Conservation (phyloP, 305 asterid species). For the Solanum hybrid region DNA sequence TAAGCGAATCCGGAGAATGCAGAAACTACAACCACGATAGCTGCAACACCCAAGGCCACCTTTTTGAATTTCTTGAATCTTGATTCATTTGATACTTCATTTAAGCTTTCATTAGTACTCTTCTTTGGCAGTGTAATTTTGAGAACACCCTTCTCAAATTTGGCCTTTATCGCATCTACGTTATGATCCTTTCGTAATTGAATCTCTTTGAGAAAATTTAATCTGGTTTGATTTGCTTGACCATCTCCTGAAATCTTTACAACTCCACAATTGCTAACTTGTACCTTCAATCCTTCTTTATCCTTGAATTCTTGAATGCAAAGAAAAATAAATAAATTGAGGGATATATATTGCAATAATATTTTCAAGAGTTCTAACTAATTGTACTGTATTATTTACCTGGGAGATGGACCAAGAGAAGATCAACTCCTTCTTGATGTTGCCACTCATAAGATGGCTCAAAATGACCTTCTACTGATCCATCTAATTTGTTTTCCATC, state of each 20-base stretch:
- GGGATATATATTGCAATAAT: background rate
- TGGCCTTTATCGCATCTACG: background rate
- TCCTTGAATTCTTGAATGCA: background rate
- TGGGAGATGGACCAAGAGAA: constrained; percentile 6
- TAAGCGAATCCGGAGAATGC: background rate
- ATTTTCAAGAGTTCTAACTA: background rate
- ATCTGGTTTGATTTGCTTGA: background rate
- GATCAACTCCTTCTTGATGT: background rate
- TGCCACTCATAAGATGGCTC: constrained; percentile 3
- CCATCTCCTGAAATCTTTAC: background rate
- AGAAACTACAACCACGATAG: background rate
- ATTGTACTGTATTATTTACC: background rate
- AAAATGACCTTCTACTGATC: background rate
- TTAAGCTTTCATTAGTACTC: background rate
- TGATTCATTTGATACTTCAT: background rate
- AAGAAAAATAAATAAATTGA: background rate
- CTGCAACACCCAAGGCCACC: background rate
- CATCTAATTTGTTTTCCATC: background rate
- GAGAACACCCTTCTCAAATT: background rate
- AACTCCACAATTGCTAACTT: background rate
- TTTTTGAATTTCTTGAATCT: background rate
- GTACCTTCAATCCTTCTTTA: constrained; percentile 5
- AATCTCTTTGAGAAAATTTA: background rate
- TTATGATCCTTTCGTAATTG: background rate
- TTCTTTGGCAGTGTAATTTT: constrained; percentile 1